phyloP scores from a whole-genome alignment of 495 filamentous ascomycete genomes.

The Hypoxylon lenormandii region DNA sequence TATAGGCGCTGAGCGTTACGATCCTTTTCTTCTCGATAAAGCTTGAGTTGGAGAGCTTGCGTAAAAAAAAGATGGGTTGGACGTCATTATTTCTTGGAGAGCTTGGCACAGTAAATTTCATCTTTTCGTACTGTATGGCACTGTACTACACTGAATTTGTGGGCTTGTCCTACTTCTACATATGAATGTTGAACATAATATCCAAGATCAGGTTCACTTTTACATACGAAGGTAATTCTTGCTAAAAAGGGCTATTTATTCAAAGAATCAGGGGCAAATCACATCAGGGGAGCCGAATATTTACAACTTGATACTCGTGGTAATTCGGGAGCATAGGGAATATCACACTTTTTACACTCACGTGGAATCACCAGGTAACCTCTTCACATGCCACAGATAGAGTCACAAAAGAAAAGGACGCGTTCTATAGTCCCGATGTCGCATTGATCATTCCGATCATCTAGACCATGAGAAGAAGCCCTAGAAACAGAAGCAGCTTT shows the following conservation, averaged over 20 bases:
- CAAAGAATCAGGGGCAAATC: too few species aligned
- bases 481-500: slow-evolving; percentile 61
- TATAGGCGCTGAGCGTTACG: not conserved
- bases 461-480: slow-evolving; percentile 59
- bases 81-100: slow-evolving; percentile 45
- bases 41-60: slow-evolving; percentile 24
- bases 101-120: slow-evolving; percentile 15
- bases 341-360: too few species aligned
- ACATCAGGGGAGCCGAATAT: too few species aligned
- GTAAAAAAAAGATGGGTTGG: slow-evolving; percentile 36
- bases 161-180: not conserved
- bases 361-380: too few species aligned
- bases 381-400: slow-evolving; percentile 8
- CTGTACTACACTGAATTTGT: not conserved
- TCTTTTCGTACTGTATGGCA: slow-evolving; percentile 9
- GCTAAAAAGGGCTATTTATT: too few species aligned
- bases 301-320: too few species aligned
- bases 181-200: too few species aligned
- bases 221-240: too few species aligned
- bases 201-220: too few species aligned
- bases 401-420: slow-evolving; percentile 7
- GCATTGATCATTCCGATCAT: slow-evolving; percentile 53
- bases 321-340: too few species aligned
- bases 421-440: slow-evolving; percentile 45
- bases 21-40: not conserved